Percentiles rank a stretch among this genome's conserved stretches.
These are phyloP conservation scores for Aureobasidium lini DNA, from an alignment of 2,329 filamentous ascomycete genomes.

Conservation along the genomic window DNA sequence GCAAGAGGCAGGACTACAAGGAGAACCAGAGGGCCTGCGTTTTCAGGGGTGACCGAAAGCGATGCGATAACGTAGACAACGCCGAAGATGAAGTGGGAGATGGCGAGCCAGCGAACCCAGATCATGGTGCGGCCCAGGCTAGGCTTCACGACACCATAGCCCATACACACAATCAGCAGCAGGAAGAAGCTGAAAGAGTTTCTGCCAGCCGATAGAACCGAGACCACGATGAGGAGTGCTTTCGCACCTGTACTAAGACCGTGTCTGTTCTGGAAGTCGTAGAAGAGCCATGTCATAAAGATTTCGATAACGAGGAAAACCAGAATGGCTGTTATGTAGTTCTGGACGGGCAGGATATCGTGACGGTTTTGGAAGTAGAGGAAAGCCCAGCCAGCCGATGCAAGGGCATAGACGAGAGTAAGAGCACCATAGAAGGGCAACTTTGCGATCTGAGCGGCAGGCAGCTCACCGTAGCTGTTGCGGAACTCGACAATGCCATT, in stretches of 20 bases:
- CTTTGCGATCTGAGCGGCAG: conserved; percentile 92
- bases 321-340: conserved; percentile 96
- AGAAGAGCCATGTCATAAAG: conserved; percentile 98
- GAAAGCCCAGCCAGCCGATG: conserved; percentile 85
- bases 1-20: conserved; percentile 90
- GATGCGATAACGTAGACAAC: conserved; percentile 88
- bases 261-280: conserved; percentile 89
- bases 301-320: conserved; percentile 93
- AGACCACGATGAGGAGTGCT: conserved; percentile 82
- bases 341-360: conserved; percentile 94
- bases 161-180: conserved; percentile 97
- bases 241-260: conserved; percentile 78
- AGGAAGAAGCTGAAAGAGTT: conserved; percentile 99
- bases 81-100: conserved; percentile 90
- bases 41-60: conserved; percentile 80
- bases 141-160: conserved; percentile 94
- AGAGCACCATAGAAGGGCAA: conserved; percentile 94
- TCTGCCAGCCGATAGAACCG: conserved; percentile 81
- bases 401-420: conserved; percentile 84
- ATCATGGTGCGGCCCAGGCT: conserved; percentile 90
- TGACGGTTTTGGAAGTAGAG: conserved; percentile 89
- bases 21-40: conserved; percentile 80
- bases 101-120: conserved; percentile 81
- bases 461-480: conserved; percentile 92
- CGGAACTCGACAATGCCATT: conserved; percentile 80